Conservation (phyloP, 2,329 filamentous ascomycete species). For the Trichoderma hamatum region DNA sequence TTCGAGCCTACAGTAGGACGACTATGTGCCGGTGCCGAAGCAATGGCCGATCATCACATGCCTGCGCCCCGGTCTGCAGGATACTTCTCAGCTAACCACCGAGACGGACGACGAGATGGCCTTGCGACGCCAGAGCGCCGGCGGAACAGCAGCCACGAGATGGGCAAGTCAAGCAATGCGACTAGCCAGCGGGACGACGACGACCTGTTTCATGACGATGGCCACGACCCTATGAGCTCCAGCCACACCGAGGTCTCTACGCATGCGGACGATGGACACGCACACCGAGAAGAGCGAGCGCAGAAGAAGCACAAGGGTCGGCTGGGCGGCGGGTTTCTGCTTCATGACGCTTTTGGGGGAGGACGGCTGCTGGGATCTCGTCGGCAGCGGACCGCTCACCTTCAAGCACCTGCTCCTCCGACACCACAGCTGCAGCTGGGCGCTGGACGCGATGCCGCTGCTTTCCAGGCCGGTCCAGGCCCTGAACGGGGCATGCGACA, state of each 20-base stretch:
- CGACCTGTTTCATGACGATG: slow-evolving; percentile 24
- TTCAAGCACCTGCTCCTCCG: neutral
- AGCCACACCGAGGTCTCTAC: neutral
- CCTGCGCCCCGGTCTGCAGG: slow-evolving; percentile 28
- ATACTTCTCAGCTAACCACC: slow-evolving; percentile 14
- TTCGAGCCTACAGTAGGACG: slow-evolving; percentile 1
- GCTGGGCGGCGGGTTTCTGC: slow-evolving; percentile 55
- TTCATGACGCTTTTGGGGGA: slow-evolving; percentile 48
- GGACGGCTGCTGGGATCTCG: slow-evolving; percentile 40
- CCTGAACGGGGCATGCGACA: slow-evolving; percentile 20
- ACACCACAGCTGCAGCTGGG: neutral
- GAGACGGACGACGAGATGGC: slow-evolving; percentile 27
- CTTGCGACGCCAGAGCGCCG: slow-evolving; percentile 27
- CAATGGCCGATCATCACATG: slow-evolving; percentile 32
- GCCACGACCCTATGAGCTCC: slow-evolving; percentile 16
- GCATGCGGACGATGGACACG: slow-evolving; percentile 27
- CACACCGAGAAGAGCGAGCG: slow-evolving; percentile 34
- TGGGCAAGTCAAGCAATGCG: slow-evolving; percentile 49
- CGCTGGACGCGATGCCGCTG: slow-evolving; percentile 19
- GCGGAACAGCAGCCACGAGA: slow-evolving; percentile 43
- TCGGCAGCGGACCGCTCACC: slow-evolving; percentile 25
- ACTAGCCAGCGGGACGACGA: slow-evolving; percentile 36
- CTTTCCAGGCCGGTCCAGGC: slow-evolving; percentile 4
- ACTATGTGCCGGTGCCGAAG: slow-evolving; percentile 30
- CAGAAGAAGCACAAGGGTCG: slow-evolving; percentile 47